Conservation (phyloP, 305 asterid species). For the Petunia hybrid region DNA sequence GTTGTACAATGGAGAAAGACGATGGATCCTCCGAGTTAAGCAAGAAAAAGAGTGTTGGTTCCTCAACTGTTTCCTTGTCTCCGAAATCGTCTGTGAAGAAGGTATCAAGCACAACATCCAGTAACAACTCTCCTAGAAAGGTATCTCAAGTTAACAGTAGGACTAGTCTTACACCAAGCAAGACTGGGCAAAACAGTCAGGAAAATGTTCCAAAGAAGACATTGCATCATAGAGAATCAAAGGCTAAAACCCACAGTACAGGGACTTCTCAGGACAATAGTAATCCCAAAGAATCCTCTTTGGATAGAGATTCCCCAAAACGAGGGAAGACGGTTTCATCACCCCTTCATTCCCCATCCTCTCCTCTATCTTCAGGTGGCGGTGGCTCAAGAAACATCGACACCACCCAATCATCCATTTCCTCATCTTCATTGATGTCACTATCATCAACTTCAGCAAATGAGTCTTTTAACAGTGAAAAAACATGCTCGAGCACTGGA, state of each 20-base stretch:
- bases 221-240: constrained; percentile 14
- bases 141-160: constrained; percentile 32
- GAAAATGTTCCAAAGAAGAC: constrained; percentile 55
- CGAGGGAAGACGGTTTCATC: constrained; percentile 19
- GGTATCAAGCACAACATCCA: neutral
- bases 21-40: constrained; percentile 18
- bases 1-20: constrained; percentile 23
- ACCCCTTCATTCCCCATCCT: neutral
- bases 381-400: neutral
- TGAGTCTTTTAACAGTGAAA: constrained; percentile 8
- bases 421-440: constrained; percentile 18
- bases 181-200: constrained; percentile 25
- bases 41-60: constrained; percentile 26
- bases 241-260: neutral
- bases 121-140: constrained; percentile 18
- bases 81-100: constrained; percentile 30
- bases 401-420: neutral
- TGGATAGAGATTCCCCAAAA: neutral
- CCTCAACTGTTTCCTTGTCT: constrained; percentile 26
- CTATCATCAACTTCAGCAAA: constrained; percentile 11
- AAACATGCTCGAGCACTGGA: neutral
- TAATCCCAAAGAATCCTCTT: constrained; percentile 8
- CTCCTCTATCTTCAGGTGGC: constrained; percentile 11
- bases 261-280: neutral
- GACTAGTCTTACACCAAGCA: constrained; percentile 26